phyloP scores from a whole-genome alignment of 108 stramenopile genomes.

The Nitzschia inconspicua region DNA sequence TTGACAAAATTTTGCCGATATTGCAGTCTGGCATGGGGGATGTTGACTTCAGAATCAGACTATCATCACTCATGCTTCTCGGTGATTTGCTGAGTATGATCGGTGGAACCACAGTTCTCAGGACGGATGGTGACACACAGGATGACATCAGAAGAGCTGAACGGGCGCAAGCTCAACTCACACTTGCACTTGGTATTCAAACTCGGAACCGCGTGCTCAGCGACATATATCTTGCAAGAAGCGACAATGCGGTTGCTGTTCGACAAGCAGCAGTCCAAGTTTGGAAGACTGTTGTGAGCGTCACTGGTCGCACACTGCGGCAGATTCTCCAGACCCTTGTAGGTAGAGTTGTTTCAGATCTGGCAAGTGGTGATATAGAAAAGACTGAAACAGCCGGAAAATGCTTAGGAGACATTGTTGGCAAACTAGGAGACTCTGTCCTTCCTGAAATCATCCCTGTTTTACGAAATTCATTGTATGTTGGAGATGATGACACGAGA shows the following conservation, averaged over 20 bases:
- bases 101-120: slow-evolving; percentile 87
- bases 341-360: slow-evolving; percentile 72
- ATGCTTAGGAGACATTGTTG: slow-evolving; percentile 95
- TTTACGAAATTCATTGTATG: slow-evolving; percentile 81
- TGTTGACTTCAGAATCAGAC: slow-evolving; percentile 92
- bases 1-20: slow-evolving; percentile 90
- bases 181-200: slow-evolving; percentile 78
- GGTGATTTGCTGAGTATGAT: slow-evolving; percentile 94
- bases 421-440: slow-evolving; percentile 96
- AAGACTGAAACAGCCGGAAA: slow-evolving; percentile 92
- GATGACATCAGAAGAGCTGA: slow-evolving; percentile 87
- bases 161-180: slow-evolving; percentile 82
- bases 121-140: slow-evolving; percentile 84
- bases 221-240: slow-evolving; percentile 90
- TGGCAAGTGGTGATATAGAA: slow-evolving; percentile 85
- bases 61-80: slow-evolving; percentile 91
- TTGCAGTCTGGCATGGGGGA: slow-evolving; percentile 90
- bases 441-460: slow-evolving; percentile 95
- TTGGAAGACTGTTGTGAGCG: slow-evolving; percentile 98
- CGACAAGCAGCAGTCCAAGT: slow-evolving; percentile 94
- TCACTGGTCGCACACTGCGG: slow-evolving; percentile 90
- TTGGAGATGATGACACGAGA: slow-evolving; percentile 75
- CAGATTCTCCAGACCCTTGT: slow-evolving; percentile 94
- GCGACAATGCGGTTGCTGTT: slow-evolving; percentile 87
- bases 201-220: slow-evolving; percentile 85